phyloP scores from a whole-genome alignment of 495 filamentous ascomycete genomes.

The Podospora pseudoanserina region DNA sequence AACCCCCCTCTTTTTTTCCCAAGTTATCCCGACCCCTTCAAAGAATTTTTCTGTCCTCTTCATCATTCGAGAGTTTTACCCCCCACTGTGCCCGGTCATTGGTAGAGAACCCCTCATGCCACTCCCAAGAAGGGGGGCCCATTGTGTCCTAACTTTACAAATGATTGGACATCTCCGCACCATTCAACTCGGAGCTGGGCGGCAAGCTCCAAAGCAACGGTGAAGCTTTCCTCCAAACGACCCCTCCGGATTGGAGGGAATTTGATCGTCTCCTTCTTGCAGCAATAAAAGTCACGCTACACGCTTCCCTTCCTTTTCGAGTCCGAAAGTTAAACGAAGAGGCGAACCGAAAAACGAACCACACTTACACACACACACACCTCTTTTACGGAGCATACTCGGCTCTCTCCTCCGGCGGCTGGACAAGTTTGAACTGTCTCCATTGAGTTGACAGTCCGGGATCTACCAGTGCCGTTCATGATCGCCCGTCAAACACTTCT shows the following conservation, averaged over 20 bases:
- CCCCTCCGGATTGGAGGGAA: constrained; percentile 25
- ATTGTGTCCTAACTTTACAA: not conserved
- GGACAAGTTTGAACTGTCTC: not conserved
- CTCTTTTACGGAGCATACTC: not conserved
- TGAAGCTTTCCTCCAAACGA: not conserved
- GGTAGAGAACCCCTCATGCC: not conserved
- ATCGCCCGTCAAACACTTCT: not conserved
- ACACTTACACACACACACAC: not conserved
- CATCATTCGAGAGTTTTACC: not conserved
- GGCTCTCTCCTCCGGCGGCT: not conserved
- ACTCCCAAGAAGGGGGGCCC: not conserved
- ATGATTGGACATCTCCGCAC: constrained; percentile 21
- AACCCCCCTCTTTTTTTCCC: not conserved
- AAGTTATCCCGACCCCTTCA: not conserved
- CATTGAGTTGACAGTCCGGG: not conserved
- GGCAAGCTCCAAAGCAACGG: not conserved
- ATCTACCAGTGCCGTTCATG: not conserved
- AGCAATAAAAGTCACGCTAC: not conserved
- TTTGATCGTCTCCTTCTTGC: not conserved
- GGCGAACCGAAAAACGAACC: not conserved
- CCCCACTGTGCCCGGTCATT: not conserved
- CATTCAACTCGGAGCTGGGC: constrained; percentile 14
- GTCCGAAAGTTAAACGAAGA: not conserved
- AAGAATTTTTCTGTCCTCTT: not conserved
- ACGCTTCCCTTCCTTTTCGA: not conserved